Evolutionary conservation across 768 basidiomycete species (phyloP), one percentile per base, ranked within the genome.

Genomic region (Leccinum fibrillosum): DNA sequence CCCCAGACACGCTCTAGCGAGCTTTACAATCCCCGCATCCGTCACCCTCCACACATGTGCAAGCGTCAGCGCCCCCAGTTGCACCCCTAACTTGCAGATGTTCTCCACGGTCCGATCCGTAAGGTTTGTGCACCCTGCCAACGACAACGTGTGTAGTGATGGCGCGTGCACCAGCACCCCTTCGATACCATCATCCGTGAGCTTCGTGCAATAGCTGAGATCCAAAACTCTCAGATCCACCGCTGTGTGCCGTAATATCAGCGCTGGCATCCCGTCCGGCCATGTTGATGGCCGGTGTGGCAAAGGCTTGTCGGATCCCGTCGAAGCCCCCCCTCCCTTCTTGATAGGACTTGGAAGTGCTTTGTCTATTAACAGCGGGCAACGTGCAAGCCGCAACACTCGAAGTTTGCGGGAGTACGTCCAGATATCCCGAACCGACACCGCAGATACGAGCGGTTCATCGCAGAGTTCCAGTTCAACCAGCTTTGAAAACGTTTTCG

Each of bases 21-120:
- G 72, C 58, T 79, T 78, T 48, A 86, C 80, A 15, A 97, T 77
- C 2, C 81, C 89, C 7, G 70, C 75, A 66, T 97, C 95, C 44
- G 94, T 96, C 66, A 97, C 86, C 49, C 80, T 87, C 55, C 78
- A 75, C 60, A 92, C 84, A 69, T 94, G 92, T 5, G 89, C 89
- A 44, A 97, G 76, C 69, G 90, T 86, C 17, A 98, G 74, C 61
- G 86, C 83, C 64, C 92, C 90, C 57, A 98, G 74, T 66, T 90
- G 79, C 64, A 84, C 84, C 13, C 90, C 86, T 28, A 97, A 80
- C 70, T 76, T 79, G 64, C 82, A 83, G 35, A 97, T 82, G 65
- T 81, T 84, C 59, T 82, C 80, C 55, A 95, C 71, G 0, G 86
- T 79, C 58, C 73, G 76, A 74, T 95, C 88, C 15, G 91, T 93